phyloP scores from a whole-genome alignment of 75 land plant species.

The Selaginella tamariscina region DNA sequence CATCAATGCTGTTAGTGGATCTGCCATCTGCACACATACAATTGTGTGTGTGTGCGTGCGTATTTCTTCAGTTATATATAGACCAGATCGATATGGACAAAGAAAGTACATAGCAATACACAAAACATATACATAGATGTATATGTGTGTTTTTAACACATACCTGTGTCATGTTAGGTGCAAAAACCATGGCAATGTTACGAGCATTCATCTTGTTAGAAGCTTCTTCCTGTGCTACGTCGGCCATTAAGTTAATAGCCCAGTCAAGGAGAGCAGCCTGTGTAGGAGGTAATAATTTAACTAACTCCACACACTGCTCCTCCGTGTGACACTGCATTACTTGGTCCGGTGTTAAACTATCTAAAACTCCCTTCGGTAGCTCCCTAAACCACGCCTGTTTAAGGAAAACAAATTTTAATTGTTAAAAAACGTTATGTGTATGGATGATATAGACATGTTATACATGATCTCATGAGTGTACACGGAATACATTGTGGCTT shows the following conservation, averaged over 20 bases:
- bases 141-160: neutral
- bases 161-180: constrained; percentile 98
- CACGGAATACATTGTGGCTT: neutral
- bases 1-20: constrained; percentile 78
- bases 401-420: neutral
- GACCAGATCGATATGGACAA: neutral
- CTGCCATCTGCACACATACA: constrained; percentile 51
- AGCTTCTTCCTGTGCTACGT: constrained; percentile 65
- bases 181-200: constrained; percentile 93
- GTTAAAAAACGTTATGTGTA: no score
- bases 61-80: neutral
- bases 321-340: constrained; percentile 75
- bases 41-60: neutral
- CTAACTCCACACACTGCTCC: constrained; percentile 56
- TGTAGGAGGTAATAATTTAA: constrained; percentile 50
- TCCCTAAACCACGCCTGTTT: constrained; percentile 89
- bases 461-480: neutral
- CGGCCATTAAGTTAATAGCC: constrained; percentile 92
- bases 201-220: constrained; percentile 87
- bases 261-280: constrained; percentile 72
- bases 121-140: neutral
- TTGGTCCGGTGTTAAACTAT: constrained; percentile 64
- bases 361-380: constrained; percentile 71
- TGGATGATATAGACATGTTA: constrained; percentile 17
- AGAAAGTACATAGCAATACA: neutral